A percentile compares a stretch with the other conserved stretches of the same genome.
These are phyloP conservation scores for Mortierella polycephala DNA, from an alignment of 371 early-diverging fungal species.

Conservation along the genomic window DNA sequence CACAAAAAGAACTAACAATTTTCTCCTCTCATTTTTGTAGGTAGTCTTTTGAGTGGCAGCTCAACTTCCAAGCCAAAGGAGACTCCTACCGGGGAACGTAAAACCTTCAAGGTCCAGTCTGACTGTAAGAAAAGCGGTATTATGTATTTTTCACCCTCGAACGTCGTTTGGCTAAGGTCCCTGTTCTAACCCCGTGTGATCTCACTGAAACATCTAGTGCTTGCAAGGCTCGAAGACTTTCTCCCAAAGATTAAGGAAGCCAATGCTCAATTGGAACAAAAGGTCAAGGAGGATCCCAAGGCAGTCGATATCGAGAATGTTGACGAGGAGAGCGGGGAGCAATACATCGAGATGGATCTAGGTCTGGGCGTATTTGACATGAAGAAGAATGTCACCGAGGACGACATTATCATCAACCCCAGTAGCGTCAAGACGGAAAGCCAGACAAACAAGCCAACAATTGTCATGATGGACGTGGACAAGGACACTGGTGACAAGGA, in stretches of 20 bases:
- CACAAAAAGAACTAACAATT: not conserved
- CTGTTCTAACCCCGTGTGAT: too few relatives aligned
- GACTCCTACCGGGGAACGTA: conserved; percentile 33
- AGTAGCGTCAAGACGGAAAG: conserved; percentile 5
- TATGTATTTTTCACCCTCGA: not conserved
- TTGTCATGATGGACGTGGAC: conserved; percentile 47
- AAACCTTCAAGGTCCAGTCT: conserved; percentile 47
- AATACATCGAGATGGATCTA: conserved; percentile 56
- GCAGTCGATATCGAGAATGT: conserved; percentile 55
- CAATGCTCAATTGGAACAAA: conserved; percentile 41
- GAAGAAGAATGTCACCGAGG: conserved; percentile 51
- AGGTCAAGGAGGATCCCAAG: conserved; percentile 44
- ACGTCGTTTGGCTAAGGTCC: not conserved
- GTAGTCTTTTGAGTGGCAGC: conserved; percentile 33
- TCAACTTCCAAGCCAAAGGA: conserved; percentile 9
- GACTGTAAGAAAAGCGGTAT: conserved; percentile 24
- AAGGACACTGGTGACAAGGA: conserved; percentile 9
- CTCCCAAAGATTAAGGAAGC: conserved; percentile 53
- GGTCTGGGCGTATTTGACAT: conserved; percentile 54
- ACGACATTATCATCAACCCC: conserved; percentile 52
- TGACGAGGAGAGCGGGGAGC: conserved; percentile 52
- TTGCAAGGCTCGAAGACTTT: conserved; percentile 49
- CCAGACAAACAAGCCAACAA: conserved; percentile 22
- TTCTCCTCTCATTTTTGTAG: conserved; percentile 2
- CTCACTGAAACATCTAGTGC: conserved; percentile 18